Conservation (phyloP, 2,329 filamentous ascomycete species). For the Aspergillus quadricinctus region DNA sequence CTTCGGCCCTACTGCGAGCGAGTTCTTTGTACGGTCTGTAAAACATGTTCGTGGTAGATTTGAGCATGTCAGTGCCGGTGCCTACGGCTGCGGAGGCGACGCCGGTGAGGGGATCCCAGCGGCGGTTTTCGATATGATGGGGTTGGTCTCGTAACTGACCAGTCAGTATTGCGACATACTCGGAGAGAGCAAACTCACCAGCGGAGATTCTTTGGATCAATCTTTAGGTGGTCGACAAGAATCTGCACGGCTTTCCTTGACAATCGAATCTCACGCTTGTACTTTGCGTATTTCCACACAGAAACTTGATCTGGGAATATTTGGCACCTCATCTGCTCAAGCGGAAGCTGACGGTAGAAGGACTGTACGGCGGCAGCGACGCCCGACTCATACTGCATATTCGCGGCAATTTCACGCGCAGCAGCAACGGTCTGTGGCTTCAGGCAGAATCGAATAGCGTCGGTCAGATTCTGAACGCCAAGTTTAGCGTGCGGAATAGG, state of each 20-base stretch:
- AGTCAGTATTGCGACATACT: not conserved
- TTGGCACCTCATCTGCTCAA: slow-evolving; percentile 22
- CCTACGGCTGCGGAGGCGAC: slow-evolving; percentile 22
- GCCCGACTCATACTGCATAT: slow-evolving; percentile 42
- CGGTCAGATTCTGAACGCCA: slow-evolving; percentile 41
- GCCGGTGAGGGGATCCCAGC: slow-evolving; percentile 31
- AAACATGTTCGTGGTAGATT: slow-evolving; percentile 23
- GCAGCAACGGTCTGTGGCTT: slow-evolving; percentile 32
- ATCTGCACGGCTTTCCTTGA: slow-evolving; percentile 23
- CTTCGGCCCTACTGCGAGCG: slow-evolving; percentile 5
- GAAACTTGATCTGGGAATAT: slow-evolving; percentile 25
- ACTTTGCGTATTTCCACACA: slow-evolving; percentile 21
- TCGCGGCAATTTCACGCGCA: slow-evolving; percentile 34
- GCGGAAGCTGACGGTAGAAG: slow-evolving; percentile 39
- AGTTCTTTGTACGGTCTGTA: slow-evolving; percentile 26
- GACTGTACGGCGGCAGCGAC: slow-evolving; percentile 39
- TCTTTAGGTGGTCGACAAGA: slow-evolving; percentile 18
- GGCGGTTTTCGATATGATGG: slow-evolving; percentile 32
- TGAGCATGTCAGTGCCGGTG: slow-evolving; percentile 23
- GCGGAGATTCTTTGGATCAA: slow-evolving; percentile 18
- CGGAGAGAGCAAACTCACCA: slow-evolving; percentile 11
- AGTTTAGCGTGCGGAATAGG: slow-evolving; percentile 47
- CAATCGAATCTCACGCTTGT: slow-evolving; percentile 9
- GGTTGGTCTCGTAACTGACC: slow-evolving; percentile 23
- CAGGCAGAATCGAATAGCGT: slow-evolving; percentile 45